These are phyloP conservation scores for Cercospora nicotianae DNA, from an alignment of 2,329 filamentous ascomycete genomes.

Conservation along the genomic window DNA sequence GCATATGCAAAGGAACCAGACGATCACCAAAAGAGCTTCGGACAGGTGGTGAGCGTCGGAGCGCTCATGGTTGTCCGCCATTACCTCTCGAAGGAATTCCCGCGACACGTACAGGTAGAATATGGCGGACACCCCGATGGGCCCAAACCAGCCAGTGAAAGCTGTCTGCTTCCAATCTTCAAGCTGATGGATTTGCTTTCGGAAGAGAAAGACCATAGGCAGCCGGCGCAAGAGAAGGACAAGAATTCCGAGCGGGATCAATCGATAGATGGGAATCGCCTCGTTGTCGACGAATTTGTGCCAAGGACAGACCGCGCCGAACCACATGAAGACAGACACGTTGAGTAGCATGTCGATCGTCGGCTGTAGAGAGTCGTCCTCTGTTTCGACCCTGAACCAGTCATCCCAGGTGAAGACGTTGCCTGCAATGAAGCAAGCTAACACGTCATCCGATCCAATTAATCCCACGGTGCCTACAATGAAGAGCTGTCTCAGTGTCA, in stretches of 20 bases:
- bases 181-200: conserved; percentile 76
- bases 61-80: conserved; percentile 60
- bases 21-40: conserved; percentile 68
- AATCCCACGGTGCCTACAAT: conserved; percentile 84
- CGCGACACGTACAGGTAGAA: conserved; percentile 84
- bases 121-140: conserved; percentile 84
- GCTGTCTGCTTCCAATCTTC: conserved; percentile 70
- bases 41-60: conserved; percentile 65
- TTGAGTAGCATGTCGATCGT: conserved; percentile 95
- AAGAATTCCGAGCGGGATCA: conserved; percentile 71
- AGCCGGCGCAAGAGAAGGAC: conserved; percentile 75
- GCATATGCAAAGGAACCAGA: conserved; percentile 84
- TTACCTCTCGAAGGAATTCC: conserved; percentile 66
- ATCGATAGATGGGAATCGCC: conserved; percentile 70
- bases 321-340: conserved; percentile 86
- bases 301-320: conserved; percentile 81
- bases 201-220: conserved; percentile 72
- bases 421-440: conserved; percentile 89
- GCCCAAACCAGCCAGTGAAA: conserved; percentile 91
- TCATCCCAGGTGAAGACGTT: conserved; percentile 80
- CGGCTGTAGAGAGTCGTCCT: conserved; percentile 88
- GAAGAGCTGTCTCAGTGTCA: conserved; percentile 58
- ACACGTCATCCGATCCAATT: conserved; percentile 83
- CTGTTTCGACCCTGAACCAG: conserved; percentile 86
- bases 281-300: conserved; percentile 63